A percentile compares a stretch with the other conserved stretches of the same genome.
Evolutionary conservation across 768 basidiomycete genomes (phyloP).

Genomic region (Tricholoma sp.): DNA sequence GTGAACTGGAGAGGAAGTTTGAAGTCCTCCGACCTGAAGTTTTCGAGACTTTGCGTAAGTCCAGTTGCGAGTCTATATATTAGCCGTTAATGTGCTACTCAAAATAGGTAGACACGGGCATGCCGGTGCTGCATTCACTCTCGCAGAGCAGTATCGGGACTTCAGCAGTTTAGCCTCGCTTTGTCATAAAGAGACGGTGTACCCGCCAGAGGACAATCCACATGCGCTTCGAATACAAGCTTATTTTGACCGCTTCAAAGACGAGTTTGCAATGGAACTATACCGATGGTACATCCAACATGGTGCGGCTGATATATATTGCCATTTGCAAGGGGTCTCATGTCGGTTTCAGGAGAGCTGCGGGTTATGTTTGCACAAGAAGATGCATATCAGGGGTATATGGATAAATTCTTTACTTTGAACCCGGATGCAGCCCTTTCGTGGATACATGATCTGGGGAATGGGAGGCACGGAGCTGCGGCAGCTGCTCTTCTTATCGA

Average conservation of each 20-base stretch:
- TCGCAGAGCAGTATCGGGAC: conserved; percentile 86
- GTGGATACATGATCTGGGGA: conserved; percentile 86
- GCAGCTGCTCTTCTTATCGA: conserved; percentile 60
- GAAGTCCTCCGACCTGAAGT: conserved; percentile 67
- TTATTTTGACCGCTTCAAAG: conserved; percentile 75
- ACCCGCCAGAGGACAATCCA: conserved; percentile 60
- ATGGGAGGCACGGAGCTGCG: conserved; percentile 59
- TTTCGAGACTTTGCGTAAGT: conserved; percentile 75
- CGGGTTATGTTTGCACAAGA: conserved; percentile 80
- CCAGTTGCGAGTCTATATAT: background rate
- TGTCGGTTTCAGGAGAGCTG: conserved; percentile 54
- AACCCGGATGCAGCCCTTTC: conserved; percentile 57
- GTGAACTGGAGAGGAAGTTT: conserved; percentile 64
- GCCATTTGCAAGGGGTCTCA: background rate
- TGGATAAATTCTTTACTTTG: conserved; percentile 69
- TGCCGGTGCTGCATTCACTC: conserved; percentile 63
- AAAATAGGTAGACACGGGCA: conserved; percentile 59
- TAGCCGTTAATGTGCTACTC: conserved; percentile 1
- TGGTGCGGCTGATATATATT: conserved; percentile 39
- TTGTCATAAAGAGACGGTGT: conserved; percentile 65
- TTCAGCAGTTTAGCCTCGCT: conserved; percentile 82
- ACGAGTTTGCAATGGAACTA: conserved; percentile 84
- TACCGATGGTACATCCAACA: conserved; percentile 92
- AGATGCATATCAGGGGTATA: conserved; percentile 49
- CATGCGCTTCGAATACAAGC: conserved; percentile 54